phyloP scores from a whole-genome alignment of 2,329 filamentous ascomycete species.

The Arthroderma sp. region DNA sequence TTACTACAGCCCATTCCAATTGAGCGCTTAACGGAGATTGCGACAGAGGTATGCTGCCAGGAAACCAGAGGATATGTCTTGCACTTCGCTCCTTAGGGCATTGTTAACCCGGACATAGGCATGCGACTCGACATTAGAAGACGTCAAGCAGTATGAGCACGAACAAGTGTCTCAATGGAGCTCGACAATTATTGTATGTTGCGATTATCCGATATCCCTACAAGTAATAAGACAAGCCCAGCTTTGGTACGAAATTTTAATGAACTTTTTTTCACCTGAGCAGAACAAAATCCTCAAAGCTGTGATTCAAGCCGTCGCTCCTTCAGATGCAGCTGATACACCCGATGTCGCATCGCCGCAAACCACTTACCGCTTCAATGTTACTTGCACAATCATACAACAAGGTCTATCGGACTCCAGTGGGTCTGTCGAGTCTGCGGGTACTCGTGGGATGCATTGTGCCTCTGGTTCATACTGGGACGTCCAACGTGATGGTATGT shows the following conservation, averaged over 20 bases:
- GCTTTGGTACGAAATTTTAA: too few relatives aligned
- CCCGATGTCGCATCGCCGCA: conserved; percentile 26
- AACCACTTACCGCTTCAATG: conserved; percentile 78
- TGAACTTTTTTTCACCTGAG: neutral
- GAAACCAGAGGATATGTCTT: conserved; percentile 1
- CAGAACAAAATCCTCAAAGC: conserved; percentile 30
- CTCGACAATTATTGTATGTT: conserved; percentile 72
- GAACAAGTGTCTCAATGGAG: conserved; percentile 79
- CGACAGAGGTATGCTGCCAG: conserved; percentile 54
- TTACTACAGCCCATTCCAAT: conserved; percentile 55
- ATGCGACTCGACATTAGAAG: conserved; percentile 64
- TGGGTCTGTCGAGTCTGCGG: conserved; percentile 34
- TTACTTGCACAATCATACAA: conserved; percentile 97
- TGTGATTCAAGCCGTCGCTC: conserved; percentile 30
- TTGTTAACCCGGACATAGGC: conserved; percentile 42
- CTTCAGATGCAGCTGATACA: conserved; percentile 22
- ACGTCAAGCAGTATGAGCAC: conserved; percentile 73
- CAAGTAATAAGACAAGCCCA: too few relatives aligned
- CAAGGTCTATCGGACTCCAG: conserved; percentile 44
- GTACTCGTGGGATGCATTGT: conserved; percentile 57
- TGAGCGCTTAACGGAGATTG: conserved; percentile 71
- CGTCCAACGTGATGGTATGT: conserved; percentile 40
- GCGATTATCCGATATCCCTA: neutral
- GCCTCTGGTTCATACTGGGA: conserved; percentile 40
- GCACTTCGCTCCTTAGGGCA: neutral